These are phyloP conservation scores for Tulasnella sp. DNA, from an alignment of 768 basidiomycete genomes.

Conservation along the genomic window DNA sequence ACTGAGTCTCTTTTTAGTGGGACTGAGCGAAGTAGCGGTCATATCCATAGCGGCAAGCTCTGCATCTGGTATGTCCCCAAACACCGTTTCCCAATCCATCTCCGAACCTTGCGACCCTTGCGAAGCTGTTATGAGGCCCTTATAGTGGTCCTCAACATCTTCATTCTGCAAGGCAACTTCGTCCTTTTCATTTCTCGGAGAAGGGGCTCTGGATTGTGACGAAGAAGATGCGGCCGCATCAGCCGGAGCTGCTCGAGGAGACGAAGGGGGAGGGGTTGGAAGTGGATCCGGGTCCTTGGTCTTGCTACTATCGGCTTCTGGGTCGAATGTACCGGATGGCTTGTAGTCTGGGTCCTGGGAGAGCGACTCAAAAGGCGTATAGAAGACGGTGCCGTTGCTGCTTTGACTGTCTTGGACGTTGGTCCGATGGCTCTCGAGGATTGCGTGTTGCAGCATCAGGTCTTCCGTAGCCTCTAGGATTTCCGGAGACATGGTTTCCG, in stretches of 20 bases:
- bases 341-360: neutral
- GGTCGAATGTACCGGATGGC: neutral
- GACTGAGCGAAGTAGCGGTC: neutral
- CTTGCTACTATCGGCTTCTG: neutral
- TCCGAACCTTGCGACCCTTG: conserved; percentile 13
- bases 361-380: neutral
- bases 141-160: neutral
- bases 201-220: neutral
- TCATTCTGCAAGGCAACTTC: conserved; percentile 8
- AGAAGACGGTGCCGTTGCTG: neutral
- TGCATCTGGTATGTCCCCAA: conserved; percentile 12
- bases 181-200: neutral
- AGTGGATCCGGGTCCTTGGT: neutral
- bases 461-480: conserved; percentile 31
- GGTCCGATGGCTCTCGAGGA: conserved; percentile 32
- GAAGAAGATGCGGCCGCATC: neutral
- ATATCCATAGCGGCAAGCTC: neutral
- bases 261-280: neutral
- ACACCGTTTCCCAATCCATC: conserved; percentile 18
- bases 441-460: conserved; percentile 35
- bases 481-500: neutral
- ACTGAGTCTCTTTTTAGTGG: neutral
- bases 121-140: neutral
- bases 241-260: neutral
- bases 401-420: neutral